phyloP scores from a whole-genome alignment of 2,329 filamentous ascomycete species.

The Meredithiella fracta region DNA sequence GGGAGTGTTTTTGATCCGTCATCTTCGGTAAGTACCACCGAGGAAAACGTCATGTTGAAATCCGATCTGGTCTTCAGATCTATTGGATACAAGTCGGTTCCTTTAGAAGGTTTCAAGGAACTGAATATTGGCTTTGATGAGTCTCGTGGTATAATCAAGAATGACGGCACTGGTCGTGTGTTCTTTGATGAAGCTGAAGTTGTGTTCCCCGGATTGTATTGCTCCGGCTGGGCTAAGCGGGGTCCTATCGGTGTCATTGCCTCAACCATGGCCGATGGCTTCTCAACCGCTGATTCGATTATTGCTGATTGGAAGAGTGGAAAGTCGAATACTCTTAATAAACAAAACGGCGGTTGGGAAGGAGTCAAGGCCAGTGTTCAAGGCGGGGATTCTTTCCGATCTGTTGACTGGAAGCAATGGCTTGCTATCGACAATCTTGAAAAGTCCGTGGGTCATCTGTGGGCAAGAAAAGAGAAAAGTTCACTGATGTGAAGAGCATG shows the following conservation, averaged over 20 bases:
- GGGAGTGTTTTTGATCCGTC: slow-evolving; percentile 36
- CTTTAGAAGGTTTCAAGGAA: slow-evolving; percentile 56
- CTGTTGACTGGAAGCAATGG: slow-evolving; percentile 75
- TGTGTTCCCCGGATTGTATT: slow-evolving; percentile 58
- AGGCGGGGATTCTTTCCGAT: slow-evolving; percentile 19
- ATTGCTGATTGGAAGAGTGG: slow-evolving; percentile 52
- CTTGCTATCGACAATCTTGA: slow-evolving; percentile 65
- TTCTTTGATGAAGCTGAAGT: slow-evolving; percentile 25
- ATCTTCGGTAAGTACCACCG: slow-evolving; percentile 32
- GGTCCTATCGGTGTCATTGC: slow-evolving; percentile 93
- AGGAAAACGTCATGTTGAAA: slow-evolving; percentile 35
- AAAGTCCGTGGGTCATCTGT: slow-evolving; percentile 43
- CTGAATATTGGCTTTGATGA: slow-evolving; percentile 66
- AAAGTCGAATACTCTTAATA: slow-evolving; percentile 23
- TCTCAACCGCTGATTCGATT: slow-evolving; percentile 72
- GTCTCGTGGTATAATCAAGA: slow-evolving; percentile 57
- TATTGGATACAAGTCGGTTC: slow-evolving; percentile 80
- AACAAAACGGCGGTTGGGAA: slow-evolving; percentile 49
- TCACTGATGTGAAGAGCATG: slow-evolving; percentile 42
- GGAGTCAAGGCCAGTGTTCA: slow-evolving; percentile 34
- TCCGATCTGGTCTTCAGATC: slow-evolving; percentile 71
- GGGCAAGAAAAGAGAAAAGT: slow-evolving; percentile 68
- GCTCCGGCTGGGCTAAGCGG: slow-evolving; percentile 89
- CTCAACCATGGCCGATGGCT: slow-evolving; percentile 89
- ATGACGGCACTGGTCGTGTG: slow-evolving; percentile 60